A percentile compares a stretch with the other conserved stretches of the same genome.
Evolutionary conservation across 2,329 filamentous ascomycete genomes (phyloP).

Genomic region (Colletotrichum sp.): DNA sequence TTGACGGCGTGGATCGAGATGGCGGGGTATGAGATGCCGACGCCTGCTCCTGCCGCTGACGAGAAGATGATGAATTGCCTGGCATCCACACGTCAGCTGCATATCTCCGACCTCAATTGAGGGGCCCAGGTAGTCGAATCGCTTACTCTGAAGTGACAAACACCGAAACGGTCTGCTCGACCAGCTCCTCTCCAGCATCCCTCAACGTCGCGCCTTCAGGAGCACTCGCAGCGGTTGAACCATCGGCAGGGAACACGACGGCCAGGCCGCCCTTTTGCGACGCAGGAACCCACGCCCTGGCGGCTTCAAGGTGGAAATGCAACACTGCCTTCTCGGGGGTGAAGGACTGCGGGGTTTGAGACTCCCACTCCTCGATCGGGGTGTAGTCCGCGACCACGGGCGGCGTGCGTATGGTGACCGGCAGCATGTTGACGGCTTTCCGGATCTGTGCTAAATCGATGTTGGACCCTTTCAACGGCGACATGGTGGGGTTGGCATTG

Average conservation of each 20-base stretch:
- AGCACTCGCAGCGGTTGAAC: slow-evolving; percentile 32
- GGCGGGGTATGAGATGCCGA: slow-evolving; percentile 74
- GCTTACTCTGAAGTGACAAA: slow-evolving; percentile 65
- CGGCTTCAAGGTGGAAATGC: slow-evolving; percentile 63
- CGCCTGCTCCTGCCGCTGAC: slow-evolving; percentile 57
- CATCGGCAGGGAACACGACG: slow-evolving; percentile 56
- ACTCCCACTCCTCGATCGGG: slow-evolving; percentile 70
- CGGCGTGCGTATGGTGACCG: slow-evolving; percentile 61
- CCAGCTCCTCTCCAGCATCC: slow-evolving; percentile 36
- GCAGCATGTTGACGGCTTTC: slow-evolving; percentile 39
- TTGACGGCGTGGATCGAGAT: slow-evolving; percentile 80
- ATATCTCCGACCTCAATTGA: neutral
- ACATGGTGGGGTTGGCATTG: slow-evolving; percentile 12
- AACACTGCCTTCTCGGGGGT: slow-evolving; percentile 74
- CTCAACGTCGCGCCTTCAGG: slow-evolving; percentile 37
- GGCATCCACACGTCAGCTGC: neutral
- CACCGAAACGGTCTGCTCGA: slow-evolving; percentile 57
- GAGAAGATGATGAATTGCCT: slow-evolving; percentile 68
- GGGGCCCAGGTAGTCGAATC: neutral
- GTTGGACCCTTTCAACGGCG: neutral
- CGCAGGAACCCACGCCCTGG: slow-evolving; percentile 62
- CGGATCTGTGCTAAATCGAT: neutral
- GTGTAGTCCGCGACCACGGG: slow-evolving; percentile 66
- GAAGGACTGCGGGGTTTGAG: slow-evolving; percentile 75
- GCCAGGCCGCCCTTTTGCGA: slow-evolving; percentile 60